Conservation (phyloP, 2,329 filamentous ascomycete species). For the Talaromyces verruculosus region DNA sequence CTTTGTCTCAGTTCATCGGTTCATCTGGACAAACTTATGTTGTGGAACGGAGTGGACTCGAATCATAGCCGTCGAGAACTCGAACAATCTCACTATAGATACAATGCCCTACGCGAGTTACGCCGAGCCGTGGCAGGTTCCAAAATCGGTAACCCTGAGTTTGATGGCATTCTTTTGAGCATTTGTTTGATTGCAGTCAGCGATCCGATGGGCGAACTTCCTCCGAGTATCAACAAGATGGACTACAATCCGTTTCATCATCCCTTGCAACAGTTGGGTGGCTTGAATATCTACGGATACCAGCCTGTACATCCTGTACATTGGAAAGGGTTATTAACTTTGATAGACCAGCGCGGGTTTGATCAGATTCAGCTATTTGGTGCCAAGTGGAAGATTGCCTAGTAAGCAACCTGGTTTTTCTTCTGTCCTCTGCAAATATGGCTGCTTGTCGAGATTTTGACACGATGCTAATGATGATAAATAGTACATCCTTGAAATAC, state of each 20-base stretch:
- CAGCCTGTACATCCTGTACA: constrained; percentile 18
- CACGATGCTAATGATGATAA: not conserved
- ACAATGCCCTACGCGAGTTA: constrained; percentile 15
- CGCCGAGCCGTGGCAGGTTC: constrained; percentile 12
- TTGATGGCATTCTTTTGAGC: constrained; percentile 14
- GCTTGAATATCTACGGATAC: constrained; percentile 21
- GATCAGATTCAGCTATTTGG: constrained; percentile 16
- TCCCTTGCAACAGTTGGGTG: constrained; percentile 16
- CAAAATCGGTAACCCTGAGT: not conserved
- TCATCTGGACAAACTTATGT: constrained; percentile 17
- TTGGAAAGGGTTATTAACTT: constrained; percentile 15
- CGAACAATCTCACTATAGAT: constrained; percentile 19
- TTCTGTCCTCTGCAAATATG: not conserved
- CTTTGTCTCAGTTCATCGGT: constrained; percentile 19
- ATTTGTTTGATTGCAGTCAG: constrained; percentile 21
- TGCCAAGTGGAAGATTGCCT: constrained; percentile 16
- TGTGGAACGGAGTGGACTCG: constrained; percentile 16
- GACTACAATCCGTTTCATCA: constrained; percentile 22
- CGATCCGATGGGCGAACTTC: constrained; percentile 17
- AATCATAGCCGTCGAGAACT: not conserved
- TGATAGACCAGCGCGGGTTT: constrained; percentile 21
- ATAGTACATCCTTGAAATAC: constrained; percentile 21
- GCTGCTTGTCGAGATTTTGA: not conserved
- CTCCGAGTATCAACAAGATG: not conserved
- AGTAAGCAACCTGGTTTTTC: constrained; percentile 12